Conservation (phyloP, 1,284 basidiomycete species). For the Coniferiporia weirii region DNA sequence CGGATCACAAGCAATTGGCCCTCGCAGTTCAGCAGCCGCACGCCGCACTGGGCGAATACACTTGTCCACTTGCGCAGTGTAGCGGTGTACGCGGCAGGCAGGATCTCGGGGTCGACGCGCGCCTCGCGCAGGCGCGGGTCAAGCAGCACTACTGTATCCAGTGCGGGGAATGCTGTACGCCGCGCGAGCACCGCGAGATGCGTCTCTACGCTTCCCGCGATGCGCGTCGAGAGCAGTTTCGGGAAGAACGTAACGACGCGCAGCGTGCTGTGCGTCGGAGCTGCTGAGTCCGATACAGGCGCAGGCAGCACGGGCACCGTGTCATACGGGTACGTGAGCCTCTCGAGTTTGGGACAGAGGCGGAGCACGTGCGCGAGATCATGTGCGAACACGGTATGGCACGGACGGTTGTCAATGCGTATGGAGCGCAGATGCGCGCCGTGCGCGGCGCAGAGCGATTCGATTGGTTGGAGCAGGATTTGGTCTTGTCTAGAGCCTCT, state of each 20-base stretch:
- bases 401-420: neutral
- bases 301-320: neutral
- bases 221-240: neutral
- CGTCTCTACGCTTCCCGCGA: neutral
- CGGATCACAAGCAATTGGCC: neutral
- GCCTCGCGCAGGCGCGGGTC: neutral
- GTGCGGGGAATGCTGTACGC: neutral
- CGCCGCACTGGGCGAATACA: neutral
- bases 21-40: neutral
- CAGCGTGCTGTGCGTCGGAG: neutral
- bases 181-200: neutral
- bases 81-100: neutral
- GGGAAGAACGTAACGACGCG: constrained; percentile 4
- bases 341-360: constrained; percentile 3
- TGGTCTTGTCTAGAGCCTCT: neutral
- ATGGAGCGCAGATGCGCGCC: constrained; percentile 4
- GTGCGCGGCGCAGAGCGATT: neutral
- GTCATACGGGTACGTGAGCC: constrained; percentile 2
- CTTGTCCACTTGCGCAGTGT: neutral
- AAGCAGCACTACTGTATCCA: neutral
- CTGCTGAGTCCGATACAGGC: neutral
- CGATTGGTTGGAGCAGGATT: neutral
- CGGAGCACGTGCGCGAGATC: neutral
- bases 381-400: neutral
- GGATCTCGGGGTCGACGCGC: neutral